These are phyloP conservation scores for Xylariaceae sp. DNA, from an alignment of 2,329 filamentous ascomycete genomes.

Conservation along the genomic window DNA sequence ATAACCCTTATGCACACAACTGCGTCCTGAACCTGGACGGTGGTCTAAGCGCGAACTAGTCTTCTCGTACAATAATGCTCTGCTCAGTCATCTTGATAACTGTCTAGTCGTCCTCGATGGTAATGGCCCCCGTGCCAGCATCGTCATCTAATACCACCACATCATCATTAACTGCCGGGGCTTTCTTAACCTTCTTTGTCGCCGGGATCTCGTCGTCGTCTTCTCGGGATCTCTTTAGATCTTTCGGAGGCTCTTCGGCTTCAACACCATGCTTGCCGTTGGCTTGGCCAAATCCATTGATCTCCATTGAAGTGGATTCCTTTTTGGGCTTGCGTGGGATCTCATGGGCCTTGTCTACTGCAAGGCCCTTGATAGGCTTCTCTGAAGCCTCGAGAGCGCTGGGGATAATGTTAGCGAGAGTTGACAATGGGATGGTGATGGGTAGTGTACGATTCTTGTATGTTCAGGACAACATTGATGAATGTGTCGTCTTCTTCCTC, in stretches of 20 bases:
- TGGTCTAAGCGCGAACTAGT: conserved; percentile 66
- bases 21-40: conserved; percentile 84
- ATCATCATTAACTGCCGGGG: conserved; percentile 38
- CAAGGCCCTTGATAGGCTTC: conserved; percentile 51
- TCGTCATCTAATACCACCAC: conserved; percentile 49
- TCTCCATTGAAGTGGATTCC: conserved; percentile 33
- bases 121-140: conserved; percentile 54
- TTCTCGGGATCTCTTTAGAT: conserved; percentile 44
- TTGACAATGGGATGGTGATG: conserved; percentile 17
- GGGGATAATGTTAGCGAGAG: conserved; percentile 17
- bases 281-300: conserved; percentile 37
- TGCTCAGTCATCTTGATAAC: not conserved
- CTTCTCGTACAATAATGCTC: no score
- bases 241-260: conserved; percentile 34
- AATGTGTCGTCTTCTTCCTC: conserved; percentile 70
- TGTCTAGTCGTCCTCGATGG: conserved; percentile 60
- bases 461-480: conserved; percentile 74
- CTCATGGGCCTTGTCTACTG: conserved; percentile 39
- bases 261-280: conserved; percentile 40
- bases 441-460: conserved; percentile 56
- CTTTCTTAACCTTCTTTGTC: conserved; percentile 48
- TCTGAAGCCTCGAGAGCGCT: conserved; percentile 34
- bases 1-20: conserved; percentile 81
- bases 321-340: conserved; percentile 54
- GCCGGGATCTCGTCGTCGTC: conserved; percentile 40